Evolutionary conservation across 108 stramenopile species (phyloP).

Genomic region (Ochromonas danica): DNA sequence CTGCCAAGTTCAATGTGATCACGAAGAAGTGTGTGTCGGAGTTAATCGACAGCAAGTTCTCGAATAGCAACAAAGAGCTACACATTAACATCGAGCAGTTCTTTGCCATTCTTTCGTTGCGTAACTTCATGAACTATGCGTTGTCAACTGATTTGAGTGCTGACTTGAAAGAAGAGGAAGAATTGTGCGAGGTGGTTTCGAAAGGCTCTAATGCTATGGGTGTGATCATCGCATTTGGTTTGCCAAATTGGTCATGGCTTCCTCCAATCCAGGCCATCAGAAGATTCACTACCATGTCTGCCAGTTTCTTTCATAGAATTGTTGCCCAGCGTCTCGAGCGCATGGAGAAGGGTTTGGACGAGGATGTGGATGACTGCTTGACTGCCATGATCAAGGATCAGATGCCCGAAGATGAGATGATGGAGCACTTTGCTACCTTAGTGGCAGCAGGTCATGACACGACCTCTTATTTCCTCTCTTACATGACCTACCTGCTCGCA

Average conservation of each 20-base stretch:
- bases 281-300: not conserved
- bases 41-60: not conserved
- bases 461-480: constrained; percentile 45
- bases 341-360: not conserved
- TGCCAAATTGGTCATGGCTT: constrained; percentile 38
- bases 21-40: not conserved
- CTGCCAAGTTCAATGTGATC: not conserved
- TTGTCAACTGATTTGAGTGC: not conserved
- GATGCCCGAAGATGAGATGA: constrained; percentile 19
- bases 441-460: constrained; percentile 54
- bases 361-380: constrained; percentile 42
- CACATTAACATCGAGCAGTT: constrained; percentile 41
- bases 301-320: not conserved
- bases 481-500: constrained; percentile 38
- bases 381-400: constrained; percentile 38
- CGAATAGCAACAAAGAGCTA: not conserved
- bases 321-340: not conserved
- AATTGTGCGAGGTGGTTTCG: constrained; percentile 27
- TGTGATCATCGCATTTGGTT: constrained; percentile 36
- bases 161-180: not conserved
- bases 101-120: constrained; percentile 40
- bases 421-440: constrained; percentile 43
- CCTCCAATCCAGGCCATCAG: constrained; percentile 26
- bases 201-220: constrained; percentile 40
- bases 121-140: constrained; percentile 4